Conservation (phyloP, 2,329 filamentous ascomycete genomes). For the Hypoxylon rubiginosum region DNA sequence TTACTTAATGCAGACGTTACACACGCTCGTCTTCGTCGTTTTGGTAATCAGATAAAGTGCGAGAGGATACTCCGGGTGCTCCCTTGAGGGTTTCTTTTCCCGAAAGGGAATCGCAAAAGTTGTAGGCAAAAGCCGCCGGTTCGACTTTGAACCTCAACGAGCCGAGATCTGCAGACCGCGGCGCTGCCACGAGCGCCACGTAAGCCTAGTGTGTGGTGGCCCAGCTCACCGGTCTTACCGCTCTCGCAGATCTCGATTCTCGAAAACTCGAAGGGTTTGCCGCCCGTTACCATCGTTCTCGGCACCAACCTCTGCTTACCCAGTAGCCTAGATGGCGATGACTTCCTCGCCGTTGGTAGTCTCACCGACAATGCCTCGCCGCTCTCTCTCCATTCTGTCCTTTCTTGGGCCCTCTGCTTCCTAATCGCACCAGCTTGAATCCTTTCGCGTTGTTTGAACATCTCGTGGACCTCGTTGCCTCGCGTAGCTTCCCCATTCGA, state of each 20-base stretch:
- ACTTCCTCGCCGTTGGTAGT: neutral
- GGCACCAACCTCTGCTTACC: too few species aligned
- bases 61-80: neutral
- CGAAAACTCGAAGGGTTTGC: neutral
- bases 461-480: neutral
- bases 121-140: too few species aligned
- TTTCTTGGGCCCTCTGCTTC: neutral
- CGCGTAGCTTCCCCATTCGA: neutral
- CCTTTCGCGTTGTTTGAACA: neutral
- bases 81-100: neutral
- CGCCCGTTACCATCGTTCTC: neutral
- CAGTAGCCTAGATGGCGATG: too few species aligned
- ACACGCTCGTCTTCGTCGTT: neutral
- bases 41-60: neutral
- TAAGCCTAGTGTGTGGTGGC: neutral
- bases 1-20: neutral
- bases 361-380: neutral
- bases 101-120: too few species aligned
- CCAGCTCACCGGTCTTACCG: neutral
- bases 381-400: neutral
- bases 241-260: neutral
- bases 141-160: neutral
- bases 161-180: neutral
- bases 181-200: neutral
- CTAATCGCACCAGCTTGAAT: neutral